Evolutionary conservation across 2,329 filamentous ascomycete species (phyloP), one percentile per base, ranked within the genome.

Genomic region (Colletotrichum gigasporum): DNA sequence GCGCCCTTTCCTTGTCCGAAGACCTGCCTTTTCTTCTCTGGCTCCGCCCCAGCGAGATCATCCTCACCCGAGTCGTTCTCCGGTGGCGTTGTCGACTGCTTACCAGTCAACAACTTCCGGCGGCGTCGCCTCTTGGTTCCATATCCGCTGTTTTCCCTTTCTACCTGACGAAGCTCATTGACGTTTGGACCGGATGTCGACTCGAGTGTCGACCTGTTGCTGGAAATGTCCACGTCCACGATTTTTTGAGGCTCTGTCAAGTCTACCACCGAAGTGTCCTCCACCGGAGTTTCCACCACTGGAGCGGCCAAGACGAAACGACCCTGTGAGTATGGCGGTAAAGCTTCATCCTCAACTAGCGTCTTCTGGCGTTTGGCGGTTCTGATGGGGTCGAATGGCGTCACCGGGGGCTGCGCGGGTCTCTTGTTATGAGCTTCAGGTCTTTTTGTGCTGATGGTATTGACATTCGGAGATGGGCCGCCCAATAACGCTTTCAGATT

Each of bases 281-380:
- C 22, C 18, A 42, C 5, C 39, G 39, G 22, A 18, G 39, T 16
- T 9, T 63, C 59, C 28, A 63, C 59, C 26, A 41, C 20, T 16
- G 26, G 39, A 20, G 26, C 10, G 5, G 18, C 4, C 11, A 26
- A n/a, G 14, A 16, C 11, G 24, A 50, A 50, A 16, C 10, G 9
- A 8, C 12, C 18, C 7, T 22, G 22, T 2, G 39, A 20, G n/a
- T 22, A 45, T 3, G 11, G 14, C 18, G 7, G 45, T 32, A 20
- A n/a, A 12, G n/a, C 7, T 14, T 53, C 34, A 16, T 37, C 24
- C 16, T 54, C 30, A 20, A 18, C 3, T 10, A 20, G 20, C 20
- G 41, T 61, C 30, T 65, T 65, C 37, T 55, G 62, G 16, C 62
- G 62, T 52, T 65, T 65, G 14, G 22, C n/a, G 24, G 42, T 48